Base-by-base conservation (phyloP, 345 rosid species). In the Lepidium sativum region DNA sequence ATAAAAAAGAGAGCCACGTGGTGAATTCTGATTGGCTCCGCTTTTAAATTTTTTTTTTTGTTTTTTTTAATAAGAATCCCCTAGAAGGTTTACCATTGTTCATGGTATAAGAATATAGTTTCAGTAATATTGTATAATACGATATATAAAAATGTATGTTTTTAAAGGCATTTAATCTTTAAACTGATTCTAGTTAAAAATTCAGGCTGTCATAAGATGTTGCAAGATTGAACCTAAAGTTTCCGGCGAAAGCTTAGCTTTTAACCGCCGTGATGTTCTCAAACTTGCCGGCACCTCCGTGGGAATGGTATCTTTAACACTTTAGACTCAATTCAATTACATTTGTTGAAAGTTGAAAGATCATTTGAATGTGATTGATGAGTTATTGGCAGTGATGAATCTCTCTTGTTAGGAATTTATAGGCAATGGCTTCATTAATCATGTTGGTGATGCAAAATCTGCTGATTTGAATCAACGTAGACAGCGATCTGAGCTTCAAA, bases 381-480 rank as follows among this genome's bases (percentile, higher is more conserved):
- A 84, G 79, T 75, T 74, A 71, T 71, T 82, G 74, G 74, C 81
- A 80, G 87, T 81, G 79, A 63, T 80, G 80, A 54, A 63, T 77
- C 72, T 75, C 66, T 79, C 55, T 69, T 69, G 76, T 70, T 80
- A 89, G 97, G 98, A 79, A 77, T 27, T 92, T 54, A 60, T 83
- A 54, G 78, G 79, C 34, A 55, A 63, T 23, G 82, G 86, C 74
- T 87, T 85, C 16, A 90, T 78, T 72, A 65, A 83, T 40, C 82
- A 76, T 54, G 70, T 82, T 52, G 83, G 72, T 76, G 68, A 60
- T 57, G 94, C 94, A 32, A 71, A 70, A 62, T 97, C 94, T 65
- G 98, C 97, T 66, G 97, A 92, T 64, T 67, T 92, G 74, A 87
- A 84, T 60, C 98, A 92, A 47, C 94, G 84, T 21, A 79, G 97